Evolutionary conservation across 805 yeast genomes (phyloP).

Genomic region (Candida ficus): DNA sequence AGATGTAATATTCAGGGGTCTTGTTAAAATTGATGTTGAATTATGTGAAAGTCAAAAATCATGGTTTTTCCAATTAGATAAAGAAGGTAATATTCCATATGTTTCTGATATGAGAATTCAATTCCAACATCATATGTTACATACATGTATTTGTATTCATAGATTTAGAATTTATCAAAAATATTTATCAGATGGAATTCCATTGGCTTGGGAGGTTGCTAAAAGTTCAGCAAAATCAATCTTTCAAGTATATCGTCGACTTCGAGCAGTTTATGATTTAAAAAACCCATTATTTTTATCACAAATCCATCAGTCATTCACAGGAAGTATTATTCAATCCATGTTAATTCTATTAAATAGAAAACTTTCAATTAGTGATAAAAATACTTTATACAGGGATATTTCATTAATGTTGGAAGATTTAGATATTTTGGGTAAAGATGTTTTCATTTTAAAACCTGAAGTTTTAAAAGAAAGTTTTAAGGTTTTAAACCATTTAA

Average conservation of each 20-base stretch:
- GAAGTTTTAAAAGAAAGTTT: slow-evolving; percentile 26
- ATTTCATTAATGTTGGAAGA: slow-evolving; percentile 25
- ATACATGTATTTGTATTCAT: slow-evolving; percentile 28
- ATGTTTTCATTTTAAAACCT: slow-evolving; percentile 23
- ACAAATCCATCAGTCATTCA: slow-evolving; percentile 29
- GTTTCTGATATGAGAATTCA: slow-evolving; percentile 22
- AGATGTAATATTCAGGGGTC: slow-evolving; percentile 18
- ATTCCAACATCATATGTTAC: slow-evolving; percentile 28
- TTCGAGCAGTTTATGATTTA: slow-evolving; percentile 20
- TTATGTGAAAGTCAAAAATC: slow-evolving; percentile 19
- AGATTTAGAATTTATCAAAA: slow-evolving; percentile 27
- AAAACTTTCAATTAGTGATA: slow-evolving; percentile 16
- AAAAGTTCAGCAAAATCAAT: slow-evolving; percentile 22
- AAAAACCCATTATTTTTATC: slow-evolving; percentile 26
- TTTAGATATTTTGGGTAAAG: slow-evolving; percentile 20
- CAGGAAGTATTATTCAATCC: slow-evolving; percentile 29
- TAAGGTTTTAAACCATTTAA: slow-evolving; percentile 23
- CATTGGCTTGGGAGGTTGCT: slow-evolving; percentile 27
- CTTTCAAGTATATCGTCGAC: slow-evolving; percentile 24
- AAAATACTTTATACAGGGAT: slow-evolving; percentile 20
- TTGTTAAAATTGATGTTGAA: slow-evolving; percentile 25
- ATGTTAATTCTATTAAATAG: slow-evolving; percentile 25
- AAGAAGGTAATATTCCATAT: slow-evolving; percentile 20
- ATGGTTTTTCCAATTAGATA: slow-evolving; percentile 25
- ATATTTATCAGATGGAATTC: slow-evolving; percentile 22